Conservation (phyloP, 2,329 filamentous ascomycete species). For the Setomelanomma holmii region DNA sequence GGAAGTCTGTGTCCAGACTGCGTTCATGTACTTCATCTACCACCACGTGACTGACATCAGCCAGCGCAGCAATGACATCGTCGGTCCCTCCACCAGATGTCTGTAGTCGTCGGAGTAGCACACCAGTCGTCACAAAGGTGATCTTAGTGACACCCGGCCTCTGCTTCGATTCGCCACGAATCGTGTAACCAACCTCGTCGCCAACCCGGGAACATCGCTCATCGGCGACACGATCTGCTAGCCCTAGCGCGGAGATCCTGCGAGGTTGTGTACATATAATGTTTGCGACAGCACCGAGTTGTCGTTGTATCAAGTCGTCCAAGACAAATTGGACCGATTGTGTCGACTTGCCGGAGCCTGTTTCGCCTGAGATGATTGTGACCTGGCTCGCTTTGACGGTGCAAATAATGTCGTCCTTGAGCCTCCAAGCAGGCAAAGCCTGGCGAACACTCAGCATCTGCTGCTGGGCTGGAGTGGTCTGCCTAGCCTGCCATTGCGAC, state of each 20-base stretch:
- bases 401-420: slow-evolving; percentile 76
- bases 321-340: slow-evolving; percentile 96
- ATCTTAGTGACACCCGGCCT: slow-evolving; percentile 78
- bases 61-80: slow-evolving; percentile 80
- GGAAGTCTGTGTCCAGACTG: slow-evolving; percentile 92
- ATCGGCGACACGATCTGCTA: slow-evolving; percentile 93
- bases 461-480: slow-evolving; percentile 69
- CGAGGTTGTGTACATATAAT: slow-evolving; percentile 96
- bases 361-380: slow-evolving; percentile 96
- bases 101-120: slow-evolving; percentile 88
- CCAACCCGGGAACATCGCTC: slow-evolving; percentile 84
- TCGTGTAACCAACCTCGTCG: slow-evolving; percentile 88
- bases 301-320: slow-evolving; percentile 82
- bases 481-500: slow-evolving; percentile 72
- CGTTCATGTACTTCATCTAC: slow-evolving; percentile 97
- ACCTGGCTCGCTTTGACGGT: slow-evolving; percentile 82
- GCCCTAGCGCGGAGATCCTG: slow-evolving; percentile 89
- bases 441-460: slow-evolving; percentile 77
- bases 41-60: slow-evolving; percentile 91
- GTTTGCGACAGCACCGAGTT: slow-evolving; percentile 78
- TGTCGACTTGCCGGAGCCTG: slow-evolving; percentile 94
- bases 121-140: slow-evolving; percentile 95
- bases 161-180: slow-evolving; percentile 85
- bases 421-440: slow-evolving; percentile 84
- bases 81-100: slow-evolving; percentile 81